These are phyloP conservation scores for Phytophthora macrochlamydospora DNA, from an alignment of 352 stramenopile species.

Conservation along the genomic window DNA sequence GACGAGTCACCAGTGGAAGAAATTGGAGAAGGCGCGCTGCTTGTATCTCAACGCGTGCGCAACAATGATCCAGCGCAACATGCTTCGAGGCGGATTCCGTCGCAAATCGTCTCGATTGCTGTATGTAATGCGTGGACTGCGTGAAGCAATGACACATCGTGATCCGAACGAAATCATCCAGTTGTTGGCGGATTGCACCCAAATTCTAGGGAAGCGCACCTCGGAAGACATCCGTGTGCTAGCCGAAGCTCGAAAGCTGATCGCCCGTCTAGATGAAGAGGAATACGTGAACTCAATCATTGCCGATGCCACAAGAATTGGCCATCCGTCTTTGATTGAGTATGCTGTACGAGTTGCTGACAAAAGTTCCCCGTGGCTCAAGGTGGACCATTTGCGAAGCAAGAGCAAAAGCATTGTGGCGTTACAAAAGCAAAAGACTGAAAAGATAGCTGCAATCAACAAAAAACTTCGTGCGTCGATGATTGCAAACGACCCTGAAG, in stretches of 20 bases:
- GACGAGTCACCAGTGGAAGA: constrained; percentile 82
- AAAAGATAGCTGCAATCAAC: constrained; percentile 52
- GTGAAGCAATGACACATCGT: constrained; percentile 55
- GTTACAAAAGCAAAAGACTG: constrained; percentile 37
- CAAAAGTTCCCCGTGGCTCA: constrained; percentile 65
- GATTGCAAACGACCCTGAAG: constrained; percentile 64
- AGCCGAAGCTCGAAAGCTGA: constrained; percentile 50
- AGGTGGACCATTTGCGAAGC: constrained; percentile 54
- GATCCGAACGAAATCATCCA: constrained; percentile 71
- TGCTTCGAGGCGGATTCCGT: constrained; percentile 71
- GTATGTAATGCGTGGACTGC: constrained; percentile 60
- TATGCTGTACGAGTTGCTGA: constrained; percentile 66
- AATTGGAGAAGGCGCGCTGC: constrained; percentile 76
- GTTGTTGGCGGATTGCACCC: constrained; percentile 55
- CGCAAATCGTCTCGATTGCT: constrained; percentile 68
- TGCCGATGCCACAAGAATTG: constrained; percentile 58
- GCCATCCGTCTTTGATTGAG: constrained; percentile 62
- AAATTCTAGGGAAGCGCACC: constrained; percentile 58
- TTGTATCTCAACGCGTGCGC: constrained; percentile 82
- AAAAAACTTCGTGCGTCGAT: constrained; percentile 64
- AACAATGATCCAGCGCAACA: constrained; percentile 85
- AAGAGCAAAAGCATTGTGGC: constrained; percentile 43
- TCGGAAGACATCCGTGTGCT: constrained; percentile 71
- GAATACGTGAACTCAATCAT: constrained; percentile 80
- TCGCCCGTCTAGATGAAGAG: constrained; percentile 74